A percentile compares a stretch with the other conserved stretches of the same genome.
Conservation (phyloP, 1,139 yeast species). For the Kluyveromyces marxianus region DNA sequence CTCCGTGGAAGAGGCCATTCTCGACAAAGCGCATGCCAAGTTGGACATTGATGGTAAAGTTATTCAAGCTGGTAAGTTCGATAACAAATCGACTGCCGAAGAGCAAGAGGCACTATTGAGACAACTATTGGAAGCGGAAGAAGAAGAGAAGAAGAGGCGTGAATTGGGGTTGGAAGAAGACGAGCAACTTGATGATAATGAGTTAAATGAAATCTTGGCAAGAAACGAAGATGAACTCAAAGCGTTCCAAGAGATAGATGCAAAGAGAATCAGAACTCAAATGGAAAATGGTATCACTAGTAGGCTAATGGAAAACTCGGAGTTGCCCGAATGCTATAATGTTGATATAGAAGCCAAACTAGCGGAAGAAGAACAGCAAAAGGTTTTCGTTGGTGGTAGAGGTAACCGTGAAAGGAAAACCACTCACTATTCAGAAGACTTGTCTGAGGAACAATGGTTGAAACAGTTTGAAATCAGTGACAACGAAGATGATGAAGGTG, state of each 20-base stretch:
- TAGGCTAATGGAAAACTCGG: slow-evolving; percentile 52
- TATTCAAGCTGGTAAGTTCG: slow-evolving; percentile 83
- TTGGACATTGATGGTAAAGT: slow-evolving; percentile 83
- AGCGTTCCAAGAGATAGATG: slow-evolving; percentile 50
- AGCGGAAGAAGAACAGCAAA: slow-evolving; percentile 42
- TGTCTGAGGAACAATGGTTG: slow-evolving; percentile 77
- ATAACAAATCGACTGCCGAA: slow-evolving; percentile 72
- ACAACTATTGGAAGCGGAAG: slow-evolving; percentile 65
- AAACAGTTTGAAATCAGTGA: slow-evolving; percentile 45
- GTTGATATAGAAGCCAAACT: slow-evolving; percentile 53
- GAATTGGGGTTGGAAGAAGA: slow-evolving; percentile 36
- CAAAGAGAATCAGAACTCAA: slow-evolving; percentile 43
- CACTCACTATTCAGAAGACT: slow-evolving; percentile 52
- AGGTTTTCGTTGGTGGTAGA: slow-evolving; percentile 40
- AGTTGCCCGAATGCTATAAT: slow-evolving; percentile 60
- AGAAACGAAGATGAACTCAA: slow-evolving; percentile 55
- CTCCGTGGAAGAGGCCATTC: slow-evolving; percentile 75
- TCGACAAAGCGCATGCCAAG: slow-evolving; percentile 76
- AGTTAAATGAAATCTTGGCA: slow-evolving; percentile 63
- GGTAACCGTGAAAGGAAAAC: slow-evolving; percentile 61
- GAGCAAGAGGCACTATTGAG: slow-evolving; percentile 74
- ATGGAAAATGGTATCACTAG: slow-evolving; percentile 34
- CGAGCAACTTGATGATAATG: slow-evolving; percentile 62
- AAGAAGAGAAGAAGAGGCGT: slow-evolving; percentile 45
- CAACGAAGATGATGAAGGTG: slow-evolving; percentile 23